phyloP scores from a whole-genome alignment of 1,139 yeast genomes.

The Sugiyamaella novakii region DNA sequence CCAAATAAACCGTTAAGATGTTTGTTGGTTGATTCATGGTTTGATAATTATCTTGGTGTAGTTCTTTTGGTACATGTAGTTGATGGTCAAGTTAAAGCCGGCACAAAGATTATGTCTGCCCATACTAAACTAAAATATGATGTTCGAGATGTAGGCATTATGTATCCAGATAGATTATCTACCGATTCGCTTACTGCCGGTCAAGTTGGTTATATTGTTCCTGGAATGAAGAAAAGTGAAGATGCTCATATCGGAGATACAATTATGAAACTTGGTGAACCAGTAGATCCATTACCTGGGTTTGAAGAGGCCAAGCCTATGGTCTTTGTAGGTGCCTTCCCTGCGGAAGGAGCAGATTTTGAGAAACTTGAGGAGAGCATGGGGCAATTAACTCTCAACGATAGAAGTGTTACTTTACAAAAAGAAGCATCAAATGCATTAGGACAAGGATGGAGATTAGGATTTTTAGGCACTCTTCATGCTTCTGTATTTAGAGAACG shows the following conservation, averaged over 20 bases:
- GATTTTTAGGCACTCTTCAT: conserved; percentile 91
- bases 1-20: conserved; percentile 64
- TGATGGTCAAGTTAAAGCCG: conserved; percentile 76
- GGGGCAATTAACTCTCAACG: conserved; percentile 84
- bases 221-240: conserved; percentile 86
- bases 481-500: conserved; percentile 94
- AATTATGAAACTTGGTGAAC: conserved; percentile 66
- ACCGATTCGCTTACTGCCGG: conserved; percentile 74
- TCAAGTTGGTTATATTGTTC: conserved; percentile 90
- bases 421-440: conserved; percentile 92
- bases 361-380: conserved; percentile 87
- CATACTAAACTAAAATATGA: conserved; percentile 79
- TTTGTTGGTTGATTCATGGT: conserved; percentile 94
- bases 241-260: conserved; percentile 96
- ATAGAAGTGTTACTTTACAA: conserved; percentile 84
- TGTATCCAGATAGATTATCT: conserved; percentile 80
- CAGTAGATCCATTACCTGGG: conserved; percentile 82
- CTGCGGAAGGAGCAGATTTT: conserved; percentile 92
- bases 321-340: conserved; percentile 98
- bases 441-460: conserved; percentile 97
- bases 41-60: conserved; percentile 92
- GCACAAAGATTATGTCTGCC: conserved; percentile 74
- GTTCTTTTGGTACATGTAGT: conserved; percentile 81
- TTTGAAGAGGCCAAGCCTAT: conserved; percentile 96
- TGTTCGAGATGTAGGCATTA: conserved; percentile 88